Percentiles rank a stretch among this genome's conserved stretches.
Conservation (phyloP, 352 stramenopile genomes). For the Globisporangium perplexum region DNA sequence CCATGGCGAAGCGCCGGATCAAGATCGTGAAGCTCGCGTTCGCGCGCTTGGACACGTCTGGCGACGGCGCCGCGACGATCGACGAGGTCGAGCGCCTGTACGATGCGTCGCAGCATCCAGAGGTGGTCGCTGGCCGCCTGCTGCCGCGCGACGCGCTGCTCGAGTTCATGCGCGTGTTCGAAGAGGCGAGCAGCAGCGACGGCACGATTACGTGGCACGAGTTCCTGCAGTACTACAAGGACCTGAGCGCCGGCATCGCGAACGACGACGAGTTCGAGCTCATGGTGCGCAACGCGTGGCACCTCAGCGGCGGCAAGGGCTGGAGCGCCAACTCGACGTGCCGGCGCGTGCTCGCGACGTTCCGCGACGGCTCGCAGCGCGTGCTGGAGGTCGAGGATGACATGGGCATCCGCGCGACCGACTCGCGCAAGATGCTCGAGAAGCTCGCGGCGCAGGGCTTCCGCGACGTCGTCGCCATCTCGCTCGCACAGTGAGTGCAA, state of each 20-base stretch:
- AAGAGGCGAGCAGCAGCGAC: constrained; percentile 30
- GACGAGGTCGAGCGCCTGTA: constrained; percentile 73
- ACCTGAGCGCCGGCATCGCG: constrained; percentile 73
- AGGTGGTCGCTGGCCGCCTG: constrained; percentile 64
- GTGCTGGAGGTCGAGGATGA: constrained; percentile 73
- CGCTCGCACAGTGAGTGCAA: constrained; percentile 17
- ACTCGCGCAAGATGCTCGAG: constrained; percentile 52
- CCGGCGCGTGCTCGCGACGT: constrained; percentile 64
- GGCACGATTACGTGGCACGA: constrained; percentile 73
- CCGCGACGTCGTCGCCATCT: constrained; percentile 45
- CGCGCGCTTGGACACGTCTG: constrained; percentile 50
- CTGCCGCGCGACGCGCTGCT: constrained; percentile 59
- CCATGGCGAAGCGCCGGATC: constrained; percentile 74
- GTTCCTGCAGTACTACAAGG: constrained; percentile 90
- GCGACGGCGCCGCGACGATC: constrained; percentile 52
- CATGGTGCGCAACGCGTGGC: constrained; percentile 84
- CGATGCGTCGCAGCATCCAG: constrained; percentile 73
- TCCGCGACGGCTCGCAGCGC: constrained; percentile 58
- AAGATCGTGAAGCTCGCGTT: constrained; percentile 87
- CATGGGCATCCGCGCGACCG: constrained; percentile 32
- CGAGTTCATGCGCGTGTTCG: constrained; percentile 80
- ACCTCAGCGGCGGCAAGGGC: constrained; percentile 72
- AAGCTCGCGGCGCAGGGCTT: constrained; percentile 49
- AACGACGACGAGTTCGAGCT: constrained; percentile 86
- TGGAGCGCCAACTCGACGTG: constrained; percentile 75